Evolutionary conservation across 2,329 filamentous ascomycete genomes (phyloP), one percentile per base, ranked within the genome.

Genomic region (Exophiala dermatitidis): DNA sequence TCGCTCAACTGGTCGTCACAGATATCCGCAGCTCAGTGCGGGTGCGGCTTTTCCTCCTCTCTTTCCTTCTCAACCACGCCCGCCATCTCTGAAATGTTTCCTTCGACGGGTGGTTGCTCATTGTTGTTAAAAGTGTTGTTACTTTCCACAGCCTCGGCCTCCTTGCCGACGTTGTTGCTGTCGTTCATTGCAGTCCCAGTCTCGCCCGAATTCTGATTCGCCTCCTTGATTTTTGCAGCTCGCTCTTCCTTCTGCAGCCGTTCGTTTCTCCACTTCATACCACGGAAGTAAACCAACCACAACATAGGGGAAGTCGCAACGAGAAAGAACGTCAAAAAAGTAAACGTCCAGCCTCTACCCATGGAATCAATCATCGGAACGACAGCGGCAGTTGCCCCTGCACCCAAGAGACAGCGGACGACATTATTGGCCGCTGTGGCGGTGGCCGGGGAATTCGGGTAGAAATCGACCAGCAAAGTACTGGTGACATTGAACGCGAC

Each of bases 401-500:
- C 78, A 0, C 74, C 77, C 32, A 78, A 69, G 1, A 79, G 58
- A 56, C 77, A 81, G 36, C 77, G 64, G 0, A 74, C 73, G 2
- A 81, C 67, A 56, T 81, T 81, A 28, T 80, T 61, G 42, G 73
- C 75, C 0, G 78, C 78, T 42, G 71, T 79, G 0, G 77, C 77
- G 0, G 74, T 74, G 0, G 77, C 78, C 52, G 74, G 76, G 6
- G 67, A 66, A 8, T 73, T 71, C 0, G 72, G 71, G 54, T 77
- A 81, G 0, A 80, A 64, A 58, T 82, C 78, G 1, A 77, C 66
- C 37, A 77, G 65, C 31, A 80, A 62, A 0, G 75, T 75, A 48
- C 72, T 74, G 5, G 73, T 64, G 2, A 69, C 68, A 48, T 75
- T 73, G 48, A 71, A 75, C 0, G 68, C 66, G 0, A 69, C 69